A percentile compares a stretch with the other conserved stretches of the same genome.
Conservation (phyloP, 108 stramenopile genomes). For the Nitzschia inconspicua region DNA sequence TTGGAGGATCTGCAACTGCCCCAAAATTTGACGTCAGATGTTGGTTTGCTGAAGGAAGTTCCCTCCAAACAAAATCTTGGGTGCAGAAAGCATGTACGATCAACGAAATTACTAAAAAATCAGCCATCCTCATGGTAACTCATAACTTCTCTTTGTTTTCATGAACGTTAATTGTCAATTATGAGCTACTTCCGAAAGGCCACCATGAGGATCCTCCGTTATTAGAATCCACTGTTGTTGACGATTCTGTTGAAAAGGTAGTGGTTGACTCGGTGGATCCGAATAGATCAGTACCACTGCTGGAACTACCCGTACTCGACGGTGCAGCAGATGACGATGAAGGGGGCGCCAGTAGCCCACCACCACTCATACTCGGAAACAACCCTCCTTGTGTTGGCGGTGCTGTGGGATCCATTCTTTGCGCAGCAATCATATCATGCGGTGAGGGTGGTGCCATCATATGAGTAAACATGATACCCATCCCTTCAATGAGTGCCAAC, state of each 20-base stretch:
- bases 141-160: too few relatives aligned
- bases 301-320: not conserved
- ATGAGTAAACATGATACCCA: constrained; percentile 84
- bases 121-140: too few relatives aligned
- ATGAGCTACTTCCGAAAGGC: constrained; percentile 31
- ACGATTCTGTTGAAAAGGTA: constrained; percentile 41
- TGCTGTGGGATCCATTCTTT: constrained; percentile 73
- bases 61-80: too few relatives aligned
- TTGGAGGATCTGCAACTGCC: too few relatives aligned
- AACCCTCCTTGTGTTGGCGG: constrained; percentile 85
- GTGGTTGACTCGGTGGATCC: constrained; percentile 24
- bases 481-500: constrained; percentile 96
- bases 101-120: too few relatives aligned
- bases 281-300: constrained; percentile 4
- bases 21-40: too few relatives aligned
- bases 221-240: constrained; percentile 4
- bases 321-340: constrained; percentile 7
- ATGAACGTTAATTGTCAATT: too few relatives aligned
- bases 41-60: too few relatives aligned
- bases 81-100: too few relatives aligned
- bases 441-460: constrained; percentile 47
- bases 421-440: constrained; percentile 40
- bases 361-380: constrained; percentile 39
- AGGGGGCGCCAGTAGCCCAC: not conserved
- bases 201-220: constrained; percentile 27